phyloP scores from a whole-genome alignment of 2,329 filamentous ascomycete genomes.

The Aureobasidium vineae region DNA sequence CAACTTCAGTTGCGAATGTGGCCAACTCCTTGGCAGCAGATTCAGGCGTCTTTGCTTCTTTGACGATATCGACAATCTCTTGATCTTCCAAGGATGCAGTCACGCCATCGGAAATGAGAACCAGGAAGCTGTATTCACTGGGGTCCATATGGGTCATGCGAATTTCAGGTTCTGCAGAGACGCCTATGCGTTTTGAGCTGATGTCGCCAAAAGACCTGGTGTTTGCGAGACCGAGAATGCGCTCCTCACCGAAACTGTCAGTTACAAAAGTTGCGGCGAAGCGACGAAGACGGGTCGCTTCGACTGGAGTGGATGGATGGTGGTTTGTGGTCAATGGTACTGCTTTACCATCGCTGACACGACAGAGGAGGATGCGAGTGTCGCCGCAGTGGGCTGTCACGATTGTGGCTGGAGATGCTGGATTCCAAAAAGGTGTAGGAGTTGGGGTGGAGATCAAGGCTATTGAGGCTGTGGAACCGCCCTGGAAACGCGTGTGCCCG shows the following conservation, averaged over 20 bases:
- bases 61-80: constrained; percentile 93
- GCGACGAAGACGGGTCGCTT: constrained; percentile 77
- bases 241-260: constrained; percentile 96
- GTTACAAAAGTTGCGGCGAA: constrained; percentile 87
- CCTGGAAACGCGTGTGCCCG: constrained; percentile 74
- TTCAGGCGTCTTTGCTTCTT: constrained; percentile 89
- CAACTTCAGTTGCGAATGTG: constrained; percentile 84
- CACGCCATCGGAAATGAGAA: constrained; percentile 85
- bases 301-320: constrained; percentile 82
- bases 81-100: constrained; percentile 84
- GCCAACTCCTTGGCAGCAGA: constrained; percentile 77
- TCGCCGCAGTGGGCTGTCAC: constrained; percentile 91
- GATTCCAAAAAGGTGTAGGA: constrained; percentile 92
- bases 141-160: constrained; percentile 73
- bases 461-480: constrained; percentile 87
- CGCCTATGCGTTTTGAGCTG: constrained; percentile 83
- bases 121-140: constrained; percentile 84
- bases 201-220: constrained; percentile 94
- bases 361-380: constrained; percentile 84
- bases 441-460: constrained; percentile 91
- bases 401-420: constrained; percentile 76
- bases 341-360: constrained; percentile 76
- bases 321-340: constrained; percentile 86
- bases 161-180: constrained; percentile 91
- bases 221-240: constrained; percentile 90